phyloP scores from a whole-genome alignment of 2,329 filamentous ascomycete species.

The Metarhizium brunneum region DNA sequence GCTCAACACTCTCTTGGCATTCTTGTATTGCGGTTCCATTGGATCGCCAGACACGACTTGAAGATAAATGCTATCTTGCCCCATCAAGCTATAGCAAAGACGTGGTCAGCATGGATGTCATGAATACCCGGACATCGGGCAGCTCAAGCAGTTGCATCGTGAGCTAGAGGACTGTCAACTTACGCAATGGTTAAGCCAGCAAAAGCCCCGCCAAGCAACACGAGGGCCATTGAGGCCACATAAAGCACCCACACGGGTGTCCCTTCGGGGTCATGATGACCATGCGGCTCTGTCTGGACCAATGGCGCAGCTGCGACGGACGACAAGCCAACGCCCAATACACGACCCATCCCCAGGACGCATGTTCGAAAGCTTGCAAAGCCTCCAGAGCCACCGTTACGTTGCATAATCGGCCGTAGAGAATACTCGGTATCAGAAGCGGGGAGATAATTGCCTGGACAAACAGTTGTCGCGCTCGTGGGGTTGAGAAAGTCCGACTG shows the following conservation, averaged over 20 bases:
- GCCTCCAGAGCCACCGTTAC: slow-evolving; percentile 16
- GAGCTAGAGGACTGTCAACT: slow-evolving; percentile 21
- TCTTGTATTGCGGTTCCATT: slow-evolving; percentile 74
- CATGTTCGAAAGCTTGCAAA: slow-evolving; percentile 35
- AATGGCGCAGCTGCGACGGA: slow-evolving; percentile 40
- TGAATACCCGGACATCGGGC: background rate
- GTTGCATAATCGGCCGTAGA: slow-evolving; percentile 15
- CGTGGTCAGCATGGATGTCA: background rate
- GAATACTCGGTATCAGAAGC: background rate
- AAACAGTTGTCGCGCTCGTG: background rate
- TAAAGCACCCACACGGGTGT: slow-evolving; percentile 73
- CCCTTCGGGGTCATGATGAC: slow-evolving; percentile 42
- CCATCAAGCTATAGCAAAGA: slow-evolving; percentile 41
- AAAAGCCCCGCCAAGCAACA: slow-evolving; percentile 84
- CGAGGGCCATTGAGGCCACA: slow-evolving; percentile 67
- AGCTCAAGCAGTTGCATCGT: background rate
- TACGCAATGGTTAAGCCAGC: slow-evolving; percentile 86
- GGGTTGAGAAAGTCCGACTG: background rate
- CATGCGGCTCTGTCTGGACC: slow-evolving; percentile 14
- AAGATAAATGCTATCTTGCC: slow-evolving; percentile 89
- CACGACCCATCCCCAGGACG: slow-evolving; percentile 41
- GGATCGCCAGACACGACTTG: slow-evolving; percentile 86
- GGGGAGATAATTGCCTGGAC: background rate
- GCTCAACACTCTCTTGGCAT: slow-evolving; percentile 71
- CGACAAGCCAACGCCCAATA: slow-evolving; percentile 39